Evolutionary conservation across 2,329 filamentous ascomycete genomes (phyloP).

Genomic region (Thielaviopsis euricoi): DNA sequence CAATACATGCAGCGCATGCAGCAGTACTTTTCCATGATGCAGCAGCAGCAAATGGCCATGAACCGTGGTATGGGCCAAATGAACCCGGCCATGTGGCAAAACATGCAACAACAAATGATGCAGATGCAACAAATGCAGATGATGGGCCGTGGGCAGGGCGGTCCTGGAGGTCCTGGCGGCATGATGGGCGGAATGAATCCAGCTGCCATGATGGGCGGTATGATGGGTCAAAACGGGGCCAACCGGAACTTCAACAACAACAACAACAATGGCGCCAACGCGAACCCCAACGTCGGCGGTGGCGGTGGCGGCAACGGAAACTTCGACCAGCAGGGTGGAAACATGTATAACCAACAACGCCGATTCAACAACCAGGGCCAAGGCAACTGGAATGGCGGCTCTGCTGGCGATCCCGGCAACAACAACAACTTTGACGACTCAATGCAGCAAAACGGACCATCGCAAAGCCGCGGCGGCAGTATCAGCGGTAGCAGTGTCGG

Average conservation of each 20-base stretch:
- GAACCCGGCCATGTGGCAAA: slow-evolving; percentile 50
- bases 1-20: slow-evolving; percentile 99
- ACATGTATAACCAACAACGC: slow-evolving; percentile 11
- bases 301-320: slow-evolving; percentile 7
- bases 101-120: slow-evolving; percentile 61
- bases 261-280: slow-evolving; percentile 15
- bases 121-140: slow-evolving; percentile 61
- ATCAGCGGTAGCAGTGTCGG: slow-evolving; percentile 13
- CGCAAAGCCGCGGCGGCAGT: slow-evolving; percentile 33
- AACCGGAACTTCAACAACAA: slow-evolving; percentile 26
- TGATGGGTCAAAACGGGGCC: slow-evolving; percentile 38
- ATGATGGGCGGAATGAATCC: too few relatives aligned
- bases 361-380: slow-evolving; percentile 8
- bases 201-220: not conserved
- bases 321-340: slow-evolving; percentile 3
- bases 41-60: slow-evolving; percentile 62
- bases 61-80: slow-evolving; percentile 43
- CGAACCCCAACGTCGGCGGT: slow-evolving; percentile 4
- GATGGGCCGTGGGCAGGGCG: slow-evolving; percentile 26
- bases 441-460: slow-evolving; percentile 17
- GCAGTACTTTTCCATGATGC: slow-evolving; percentile 90
- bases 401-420: slow-evolving; percentile 11
- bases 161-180: slow-evolving; percentile 16
- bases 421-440: slow-evolving; percentile 19
- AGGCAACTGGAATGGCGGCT: slow-evolving; percentile 15